Base-by-base conservation (phyloP, 345 rosid genomes). In the Hevea brasiliensis region DNA sequence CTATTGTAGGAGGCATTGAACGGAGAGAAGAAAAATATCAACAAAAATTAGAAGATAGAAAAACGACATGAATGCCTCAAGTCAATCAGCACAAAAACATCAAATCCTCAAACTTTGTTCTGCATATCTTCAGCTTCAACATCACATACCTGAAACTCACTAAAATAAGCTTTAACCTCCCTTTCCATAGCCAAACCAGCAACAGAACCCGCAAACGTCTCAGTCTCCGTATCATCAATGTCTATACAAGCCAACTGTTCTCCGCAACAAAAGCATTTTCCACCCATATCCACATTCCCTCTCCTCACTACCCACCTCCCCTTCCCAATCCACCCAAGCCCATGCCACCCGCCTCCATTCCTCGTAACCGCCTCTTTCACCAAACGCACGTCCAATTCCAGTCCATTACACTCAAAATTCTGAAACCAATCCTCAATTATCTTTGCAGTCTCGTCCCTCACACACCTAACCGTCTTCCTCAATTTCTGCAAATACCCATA, bases 291-390 rank as follows among this genome's bases (percentile, higher is more conserved):
- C 54, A 86, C 90, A 63, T 13, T 78, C 71, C 87, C 93, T 78
- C 84, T 89, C 76, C 68, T 77, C 79, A 88, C 87, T 42, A 65
- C 74, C 94, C 93, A 94, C 66, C 78, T 88, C 35, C 95, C 97
- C 57, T 84, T 73, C 71, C 97, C 97, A 76, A 88, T 77, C 97
- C 97, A 94, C 20, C 98, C 98, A 54, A 87, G 68, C 62, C 98
- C 97, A 73, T 94, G 97, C 97, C 95, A 94, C 70, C 98, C 97
- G 1, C 93, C 97, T 13, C 97, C 97, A 71, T 92, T 94, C 81
- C 77, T 90, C 65, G 70, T 53, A 81, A 82, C 66, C 15, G 82
- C 80, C 14, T 77, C 87, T 77, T 81, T 83, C 81, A 83, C 80
- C 57, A 78, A 59, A 61, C 63, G 76, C 51, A 18, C 74, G 24